Conservation (phyloP, 2,329 filamentous ascomycete species). For the Arachnopeziza araneosa region DNA sequence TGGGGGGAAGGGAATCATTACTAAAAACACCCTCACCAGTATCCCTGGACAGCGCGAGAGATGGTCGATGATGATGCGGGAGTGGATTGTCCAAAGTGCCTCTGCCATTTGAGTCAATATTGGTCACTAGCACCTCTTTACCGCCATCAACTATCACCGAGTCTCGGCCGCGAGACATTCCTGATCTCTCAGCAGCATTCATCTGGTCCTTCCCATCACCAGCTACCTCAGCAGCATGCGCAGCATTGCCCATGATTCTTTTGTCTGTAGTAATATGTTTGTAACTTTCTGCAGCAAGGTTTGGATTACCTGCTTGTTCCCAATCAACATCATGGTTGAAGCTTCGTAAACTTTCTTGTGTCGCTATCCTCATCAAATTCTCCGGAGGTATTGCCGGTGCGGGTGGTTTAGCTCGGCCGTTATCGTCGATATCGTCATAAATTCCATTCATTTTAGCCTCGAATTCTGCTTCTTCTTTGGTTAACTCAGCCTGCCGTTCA, state of each 20-base stretch:
- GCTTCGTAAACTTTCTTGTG: slow-evolving; percentile 53
- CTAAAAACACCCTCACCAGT: slow-evolving; percentile 27
- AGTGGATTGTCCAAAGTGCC: slow-evolving; percentile 49
- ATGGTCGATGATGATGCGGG: slow-evolving; percentile 24
- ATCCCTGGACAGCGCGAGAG: slow-evolving; percentile 5
- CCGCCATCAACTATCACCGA: slow-evolving; percentile 60
- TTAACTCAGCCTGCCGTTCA: slow-evolving; percentile 62
- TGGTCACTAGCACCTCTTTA: slow-evolving; percentile 66
- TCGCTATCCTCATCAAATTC: slow-evolving; percentile 44
- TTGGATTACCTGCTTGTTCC: slow-evolving; percentile 30
- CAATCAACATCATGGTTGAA: slow-evolving; percentile 68
- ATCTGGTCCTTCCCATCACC: slow-evolving; percentile 75
- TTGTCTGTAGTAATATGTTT: slow-evolving; percentile 39
- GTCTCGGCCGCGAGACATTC: slow-evolving; percentile 61
- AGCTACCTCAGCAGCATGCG: slow-evolving; percentile 69
- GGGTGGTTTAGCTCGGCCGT: slow-evolving; percentile 24
- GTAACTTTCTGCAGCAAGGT: slow-evolving; percentile 40
- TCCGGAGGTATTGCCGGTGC: slow-evolving; percentile 35
- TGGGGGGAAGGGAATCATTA: slow-evolving; percentile 52
- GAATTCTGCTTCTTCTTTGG: slow-evolving; percentile 46
- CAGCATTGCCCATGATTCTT: slow-evolving; percentile 52
- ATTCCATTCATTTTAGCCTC: slow-evolving; percentile 57
- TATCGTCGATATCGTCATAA: slow-evolving; percentile 44
- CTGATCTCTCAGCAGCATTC: slow-evolving; percentile 57
- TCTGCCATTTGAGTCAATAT: slow-evolving; percentile 58